phyloP scores from a whole-genome alignment of 1,284 basidiomycete genomes.

The Cryptococcus floricola region DNA sequence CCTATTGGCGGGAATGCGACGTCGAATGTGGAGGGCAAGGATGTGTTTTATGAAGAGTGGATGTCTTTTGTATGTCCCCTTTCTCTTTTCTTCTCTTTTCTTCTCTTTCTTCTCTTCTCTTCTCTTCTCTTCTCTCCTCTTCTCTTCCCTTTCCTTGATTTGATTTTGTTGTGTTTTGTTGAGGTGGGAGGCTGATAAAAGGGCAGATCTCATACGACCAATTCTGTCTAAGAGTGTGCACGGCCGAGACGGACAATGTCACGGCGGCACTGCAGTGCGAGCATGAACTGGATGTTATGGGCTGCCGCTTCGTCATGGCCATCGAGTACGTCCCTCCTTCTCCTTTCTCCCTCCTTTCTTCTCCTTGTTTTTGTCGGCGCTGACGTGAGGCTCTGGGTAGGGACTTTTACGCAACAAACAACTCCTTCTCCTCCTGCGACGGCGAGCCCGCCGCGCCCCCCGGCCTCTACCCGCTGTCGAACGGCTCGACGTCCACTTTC shows the following conservation, averaged over 20 bases:
- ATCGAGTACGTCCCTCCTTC: slow-evolving; percentile 22
- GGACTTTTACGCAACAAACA: slow-evolving; percentile 38
- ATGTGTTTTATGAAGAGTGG: slow-evolving; percentile 56
- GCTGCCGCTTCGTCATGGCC: slow-evolving; percentile 50
- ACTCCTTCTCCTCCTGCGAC: slow-evolving; percentile 49
- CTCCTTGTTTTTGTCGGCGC: too few species aligned
- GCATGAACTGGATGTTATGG: slow-evolving; percentile 47
- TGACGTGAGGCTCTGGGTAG: not conserved
- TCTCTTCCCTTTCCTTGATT: too few species aligned
- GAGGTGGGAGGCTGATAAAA: not conserved
- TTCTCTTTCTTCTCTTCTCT: too few species aligned
- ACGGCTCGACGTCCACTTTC: slow-evolving; percentile 47
- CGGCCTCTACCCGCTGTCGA: slow-evolving; percentile 43
- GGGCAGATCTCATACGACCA: slow-evolving; percentile 33
- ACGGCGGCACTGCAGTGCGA: slow-evolving; percentile 43
- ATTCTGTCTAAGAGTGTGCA: slow-evolving; percentile 51
- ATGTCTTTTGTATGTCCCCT: slow-evolving; percentile 25
- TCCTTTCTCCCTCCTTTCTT: not conserved
- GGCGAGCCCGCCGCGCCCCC: slow-evolving; percentile 47
- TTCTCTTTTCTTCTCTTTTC: not conserved
- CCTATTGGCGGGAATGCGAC: slow-evolving; percentile 56
- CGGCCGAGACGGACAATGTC: slow-evolving; percentile 39
- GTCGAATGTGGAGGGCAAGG: slow-evolving; percentile 51
- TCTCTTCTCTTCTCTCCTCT: too few species aligned
- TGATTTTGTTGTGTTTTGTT: too few species aligned